Conservation (phyloP, 2,329 filamentous ascomycete species). For the Parafenestella ontariensis region DNA sequence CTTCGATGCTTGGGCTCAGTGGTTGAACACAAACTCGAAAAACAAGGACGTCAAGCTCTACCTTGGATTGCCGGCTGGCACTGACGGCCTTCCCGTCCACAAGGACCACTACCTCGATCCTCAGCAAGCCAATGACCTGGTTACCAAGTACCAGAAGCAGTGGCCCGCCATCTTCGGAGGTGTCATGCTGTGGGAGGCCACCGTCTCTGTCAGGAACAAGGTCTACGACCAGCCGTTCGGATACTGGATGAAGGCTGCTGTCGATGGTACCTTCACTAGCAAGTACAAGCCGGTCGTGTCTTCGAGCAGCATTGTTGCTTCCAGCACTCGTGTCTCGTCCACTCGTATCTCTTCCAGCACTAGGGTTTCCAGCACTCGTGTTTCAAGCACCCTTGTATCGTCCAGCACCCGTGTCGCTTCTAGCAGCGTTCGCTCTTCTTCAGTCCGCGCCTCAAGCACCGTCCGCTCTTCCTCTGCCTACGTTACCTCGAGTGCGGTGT, state of each 20-base stretch:
- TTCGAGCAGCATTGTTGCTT: constrained; percentile 10
- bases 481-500: constrained; percentile 1
- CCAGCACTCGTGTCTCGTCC: constrained; percentile 6
- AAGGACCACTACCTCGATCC: constrained; percentile 57
- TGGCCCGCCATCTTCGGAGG: constrained; percentile 60
- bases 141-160: constrained; percentile 46
- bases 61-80: constrained; percentile 56
- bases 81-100: constrained; percentile 26
- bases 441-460: background rate
- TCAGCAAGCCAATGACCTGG: constrained; percentile 53
- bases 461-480: constrained; percentile 2
- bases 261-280: constrained; percentile 26
- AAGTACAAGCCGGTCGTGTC: constrained; percentile 27
- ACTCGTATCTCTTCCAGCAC: constrained; percentile 8
- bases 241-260: constrained; percentile 55
- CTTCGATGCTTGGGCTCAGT: constrained; percentile 52
- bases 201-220: constrained; percentile 55
- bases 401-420: background rate
- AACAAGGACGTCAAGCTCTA: constrained; percentile 59
- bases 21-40: constrained; percentile 49
- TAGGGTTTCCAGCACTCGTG: background rate
- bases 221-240: constrained; percentile 55
- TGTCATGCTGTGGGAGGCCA: constrained; percentile 67
- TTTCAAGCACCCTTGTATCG: constrained; percentile 2
- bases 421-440: background rate